Base-by-base conservation (phyloP, 2,329 filamentous ascomycete genomes). In the Microsporum canis region DNA sequence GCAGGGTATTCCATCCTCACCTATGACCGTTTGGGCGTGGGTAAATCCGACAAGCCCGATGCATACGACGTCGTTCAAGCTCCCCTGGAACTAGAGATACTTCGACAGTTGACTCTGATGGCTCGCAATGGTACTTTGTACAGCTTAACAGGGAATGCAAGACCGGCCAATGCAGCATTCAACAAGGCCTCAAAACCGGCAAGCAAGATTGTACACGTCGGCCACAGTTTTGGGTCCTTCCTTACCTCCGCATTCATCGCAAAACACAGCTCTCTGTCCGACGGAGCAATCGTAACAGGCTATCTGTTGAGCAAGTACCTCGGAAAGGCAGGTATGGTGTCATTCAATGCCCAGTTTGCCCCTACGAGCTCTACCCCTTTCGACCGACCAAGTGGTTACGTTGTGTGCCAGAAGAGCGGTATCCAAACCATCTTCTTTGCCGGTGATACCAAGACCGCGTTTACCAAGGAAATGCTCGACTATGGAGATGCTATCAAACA, bases 211-310 rank as follows among this genome's bases (percentile, higher is more conserved):
- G 65, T 74, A 33, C 72, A 74, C 56, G 67, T 74, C 27, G 73
- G 73, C 41, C 73, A 75, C 65, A 72, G 70, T 55, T 74, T 71
- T 63, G 73, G 73, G 8, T 73, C 71, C 43, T 63, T 68, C 17
- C 63, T 75, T 55, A 74, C 68, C 3, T 67, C 68, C 39, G 70
- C 65, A 7, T 63, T 74, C 45, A 65, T 73, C 1, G 68, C 67
- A 3, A 65, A 66, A 27, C 71, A 75, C 63, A 70, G 70, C 10
- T 61, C 69, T 2, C 67, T 75, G 27, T 71, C 69, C 47, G 74
- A 77, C 64, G 75, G 69, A 14, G 68, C 73, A 17, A 68, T 77
- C 53, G 66, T 77, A 55, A 76, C 75, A 1, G 75, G 73, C 5
- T 76, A 71, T 60, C 64, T 74, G 17, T 57, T 70, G 14, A 73